These are phyloP conservation scores for Emergomyces pasteurianus DNA, from an alignment of 2,329 filamentous ascomycete genomes.

Conservation along the genomic window DNA sequence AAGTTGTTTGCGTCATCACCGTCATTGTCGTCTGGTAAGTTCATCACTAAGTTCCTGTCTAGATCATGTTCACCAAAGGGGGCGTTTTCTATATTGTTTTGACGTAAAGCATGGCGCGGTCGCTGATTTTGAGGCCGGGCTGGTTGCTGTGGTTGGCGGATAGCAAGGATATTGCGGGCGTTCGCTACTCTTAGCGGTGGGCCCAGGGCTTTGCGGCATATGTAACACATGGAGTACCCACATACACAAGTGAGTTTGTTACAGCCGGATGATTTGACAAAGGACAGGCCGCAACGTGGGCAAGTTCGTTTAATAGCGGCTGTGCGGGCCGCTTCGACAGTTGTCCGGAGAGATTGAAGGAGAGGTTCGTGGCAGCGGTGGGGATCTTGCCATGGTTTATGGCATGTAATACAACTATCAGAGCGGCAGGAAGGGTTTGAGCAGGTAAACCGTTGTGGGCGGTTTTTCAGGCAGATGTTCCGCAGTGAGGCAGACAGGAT, in stretches of 20 bases:
- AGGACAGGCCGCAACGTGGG: conserved; percentile 78
- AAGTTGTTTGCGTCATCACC: conserved; percentile 17
- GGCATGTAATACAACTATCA: conserved; percentile 68
- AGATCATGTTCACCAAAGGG: conserved; percentile 32
- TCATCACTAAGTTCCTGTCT: background rate
- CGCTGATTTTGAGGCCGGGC: background rate
- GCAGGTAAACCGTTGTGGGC: conserved; percentile 68
- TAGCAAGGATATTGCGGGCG: background rate
- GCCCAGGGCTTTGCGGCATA: conserved; percentile 62
- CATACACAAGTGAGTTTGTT: conserved; percentile 95
- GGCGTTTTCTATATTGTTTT: conserved; percentile 13
- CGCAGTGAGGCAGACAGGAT: conserved; percentile 50
- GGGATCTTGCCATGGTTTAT: conserved; percentile 72
- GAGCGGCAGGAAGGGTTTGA: conserved; percentile 55
- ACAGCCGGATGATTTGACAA: conserved; percentile 87
- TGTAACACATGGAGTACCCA: conserved; percentile 96
- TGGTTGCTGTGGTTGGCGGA: background rate
- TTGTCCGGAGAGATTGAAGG: conserved; percentile 68
- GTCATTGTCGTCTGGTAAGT: background rate
- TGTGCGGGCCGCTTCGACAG: conserved; percentile 86
- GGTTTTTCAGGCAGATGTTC: conserved; percentile 57
- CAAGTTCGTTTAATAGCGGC: conserved; percentile 91
- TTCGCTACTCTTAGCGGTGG: conserved; percentile 13
- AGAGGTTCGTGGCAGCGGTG: conserved; percentile 84
- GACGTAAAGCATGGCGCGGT: background rate